Conservation (phyloP, 805 yeast genomes). For the Candida anglica region DNA sequence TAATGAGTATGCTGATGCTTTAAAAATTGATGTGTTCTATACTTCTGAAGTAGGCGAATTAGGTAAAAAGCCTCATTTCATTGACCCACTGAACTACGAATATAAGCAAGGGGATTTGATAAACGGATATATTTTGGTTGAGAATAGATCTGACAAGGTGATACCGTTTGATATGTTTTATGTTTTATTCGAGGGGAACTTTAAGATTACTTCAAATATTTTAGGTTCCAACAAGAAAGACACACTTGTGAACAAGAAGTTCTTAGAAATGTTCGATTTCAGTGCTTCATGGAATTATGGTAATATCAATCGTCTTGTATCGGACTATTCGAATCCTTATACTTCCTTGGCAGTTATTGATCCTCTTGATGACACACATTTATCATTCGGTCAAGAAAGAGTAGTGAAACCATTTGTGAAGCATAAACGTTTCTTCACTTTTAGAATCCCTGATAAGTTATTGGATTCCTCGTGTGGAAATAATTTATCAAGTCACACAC, state of each 20-base stretch:
- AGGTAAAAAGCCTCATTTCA: conserved; percentile 21
- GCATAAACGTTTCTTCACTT: conserved; percentile 39
- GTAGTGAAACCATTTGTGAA: conserved; percentile 5
- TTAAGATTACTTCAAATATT: conserved; percentile 20
- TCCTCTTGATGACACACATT: conserved; percentile 20
- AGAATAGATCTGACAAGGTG: conserved; percentile 35
- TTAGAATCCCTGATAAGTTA: conserved; percentile 32
- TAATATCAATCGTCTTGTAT: conserved; percentile 26
- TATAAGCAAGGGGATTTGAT: conserved; percentile 67
- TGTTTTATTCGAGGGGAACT: conserved; percentile 51
- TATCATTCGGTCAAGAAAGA: conserved; percentile 13
- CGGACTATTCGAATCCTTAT: conserved; percentile 14
- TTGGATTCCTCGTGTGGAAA: conserved; percentile 38
- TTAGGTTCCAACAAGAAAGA: conserved; percentile 15
- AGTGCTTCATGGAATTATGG: conserved; percentile 48
- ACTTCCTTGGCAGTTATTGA: conserved; percentile 16
- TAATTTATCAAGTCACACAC: conserved; percentile 24
- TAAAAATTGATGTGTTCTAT: conserved; percentile 25
- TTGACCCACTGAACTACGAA: conserved; percentile 37
- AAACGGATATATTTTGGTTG: conserved; percentile 49
- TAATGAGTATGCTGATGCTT: conserved; percentile 21
- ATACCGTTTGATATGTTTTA: conserved; percentile 62
- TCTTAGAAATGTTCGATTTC: conserved; percentile 48
- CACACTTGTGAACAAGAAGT: conserved; percentile 24
- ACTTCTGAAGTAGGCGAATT: conserved; percentile 30